Base-by-base conservation (phyloP, 768 basidiomycete genomes). In the Termitomyces sp. region DNA sequence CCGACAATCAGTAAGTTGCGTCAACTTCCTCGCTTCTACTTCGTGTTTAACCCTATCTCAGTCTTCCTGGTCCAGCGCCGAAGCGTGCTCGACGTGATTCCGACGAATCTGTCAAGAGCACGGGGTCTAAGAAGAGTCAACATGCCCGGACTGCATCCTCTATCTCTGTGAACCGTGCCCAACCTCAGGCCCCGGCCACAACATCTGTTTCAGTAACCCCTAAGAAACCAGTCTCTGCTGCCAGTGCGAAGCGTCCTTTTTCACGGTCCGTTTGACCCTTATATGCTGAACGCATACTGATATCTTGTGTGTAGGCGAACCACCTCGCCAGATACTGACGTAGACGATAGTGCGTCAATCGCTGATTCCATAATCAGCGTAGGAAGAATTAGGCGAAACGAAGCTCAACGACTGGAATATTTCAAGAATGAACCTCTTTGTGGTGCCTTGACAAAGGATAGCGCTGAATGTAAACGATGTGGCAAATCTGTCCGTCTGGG, bases 401-500 rank as follows among this genome's bases (percentile, higher is more conserved):
- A 87, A 71, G 70, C 73, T 8, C 86, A 88, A 62, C 83, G 88
- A 30, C 77, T 83, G 37, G 77, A 84, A 64, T 85, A 85, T 68
- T 83, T 86, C 68, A 79, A 80, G 60, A 82, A 85, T 59, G 82
- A 89, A 62, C 73, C 83, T 5, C 77, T 83, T 48, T 85, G 85
- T 59, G 77, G 77, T 30, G 75, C 76, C 9, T 68, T 87, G 46
- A 85, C 87, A 57, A 77, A 81, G 2, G 79, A 82, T 69, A 76
- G 79, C 9, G 85, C 79, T n/a, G 76, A 77, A 53, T 90, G 88
- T 64, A 78, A 71, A 20, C 72, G 80, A 34, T 90, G 88, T 67
- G 71, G 79, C 40, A 79, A 81, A 59, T 78, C 77, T 70, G 77
- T 89, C 18, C 75, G 77, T 40, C 76, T 90, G 20, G 82, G 85